Percentiles rank a stretch among this genome's conserved stretches.
These are phyloP conservation scores for Penicillium psychrosexuale DNA, from an alignment of 2,329 filamentous ascomycete genomes.

Conservation along the genomic window DNA sequence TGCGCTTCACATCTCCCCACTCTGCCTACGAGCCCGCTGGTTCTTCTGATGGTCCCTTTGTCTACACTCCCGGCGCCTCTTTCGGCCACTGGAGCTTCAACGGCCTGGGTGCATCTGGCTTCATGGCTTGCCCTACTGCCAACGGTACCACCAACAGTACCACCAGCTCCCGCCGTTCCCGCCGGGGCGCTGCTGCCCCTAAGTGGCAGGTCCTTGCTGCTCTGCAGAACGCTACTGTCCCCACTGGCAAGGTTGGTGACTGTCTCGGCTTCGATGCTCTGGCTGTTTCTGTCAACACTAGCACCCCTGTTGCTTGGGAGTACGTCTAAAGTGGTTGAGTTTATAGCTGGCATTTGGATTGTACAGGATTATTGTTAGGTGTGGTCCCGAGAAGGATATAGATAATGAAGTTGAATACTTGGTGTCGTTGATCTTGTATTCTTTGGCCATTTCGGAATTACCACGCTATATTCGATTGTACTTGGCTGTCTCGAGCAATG, in stretches of 20 bases:
- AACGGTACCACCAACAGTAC: slow-evolving; percentile 11
- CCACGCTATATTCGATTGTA: not conserved
- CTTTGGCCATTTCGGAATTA: not conserved
- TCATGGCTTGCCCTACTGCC: slow-evolving; percentile 43
- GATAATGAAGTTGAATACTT: not conserved
- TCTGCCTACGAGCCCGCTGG: slow-evolving; percentile 51
- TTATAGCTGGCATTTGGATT: not conserved
- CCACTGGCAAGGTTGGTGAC: slow-evolving; percentile 35
- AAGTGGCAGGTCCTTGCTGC: slow-evolving; percentile 42
- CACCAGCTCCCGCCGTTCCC: slow-evolving; percentile 1
- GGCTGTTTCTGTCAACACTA: slow-evolving; percentile 24
- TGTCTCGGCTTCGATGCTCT: slow-evolving; percentile 40
- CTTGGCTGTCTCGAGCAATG: not conserved
- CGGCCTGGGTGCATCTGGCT: slow-evolving; percentile 35
- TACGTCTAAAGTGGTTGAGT: slow-evolving; percentile 31
- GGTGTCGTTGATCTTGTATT: not conserved
- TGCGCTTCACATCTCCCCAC: slow-evolving; percentile 58
- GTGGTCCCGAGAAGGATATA: not conserved
- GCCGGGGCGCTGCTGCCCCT: slow-evolving; percentile 10
- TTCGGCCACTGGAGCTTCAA: slow-evolving; percentile 30
- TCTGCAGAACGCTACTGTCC: slow-evolving; percentile 38
- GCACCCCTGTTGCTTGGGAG: slow-evolving; percentile 35
- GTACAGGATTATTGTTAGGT: not conserved
- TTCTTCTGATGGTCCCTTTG: slow-evolving; percentile 51
- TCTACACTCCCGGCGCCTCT: slow-evolving; percentile 28